Conservation (phyloP, 2,329 filamentous ascomycete species). For the Stromatinia cepivora region DNA sequence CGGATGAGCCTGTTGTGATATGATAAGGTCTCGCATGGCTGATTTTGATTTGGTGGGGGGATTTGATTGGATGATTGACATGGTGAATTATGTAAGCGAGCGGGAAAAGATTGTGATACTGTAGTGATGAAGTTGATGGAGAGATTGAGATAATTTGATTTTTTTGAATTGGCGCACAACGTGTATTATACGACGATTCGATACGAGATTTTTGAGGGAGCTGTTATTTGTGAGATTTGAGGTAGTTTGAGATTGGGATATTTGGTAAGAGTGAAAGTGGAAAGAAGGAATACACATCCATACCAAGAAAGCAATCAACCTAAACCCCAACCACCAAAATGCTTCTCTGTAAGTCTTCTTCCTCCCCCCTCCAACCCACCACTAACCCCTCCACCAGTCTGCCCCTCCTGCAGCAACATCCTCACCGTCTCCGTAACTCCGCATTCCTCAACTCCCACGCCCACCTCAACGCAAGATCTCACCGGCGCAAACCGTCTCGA, state of each 20-base stretch:
- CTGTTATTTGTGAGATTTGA: not conserved
- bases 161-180: not conserved
- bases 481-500: slow-evolving; percentile 72
- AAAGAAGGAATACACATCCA: not conserved
- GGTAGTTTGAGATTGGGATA: not conserved
- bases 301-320: not conserved
- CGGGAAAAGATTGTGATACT: not conserved
- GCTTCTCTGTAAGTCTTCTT: slow-evolving; percentile 17
- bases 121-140: not conserved
- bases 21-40: no score
- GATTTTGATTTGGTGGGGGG: not conserved
- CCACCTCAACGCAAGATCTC: slow-evolving; percentile 36
- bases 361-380: not conserved
- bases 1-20: no score
- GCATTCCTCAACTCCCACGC: slow-evolving; percentile 23
- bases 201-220: not conserved
- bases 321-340: slow-evolving; percentile 7
- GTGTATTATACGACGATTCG: not conserved
- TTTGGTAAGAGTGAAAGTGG: not conserved
- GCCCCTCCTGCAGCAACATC: slow-evolving; percentile 80
- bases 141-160: not conserved
- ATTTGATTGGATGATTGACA: not conserved
- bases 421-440: slow-evolving; percentile 62
- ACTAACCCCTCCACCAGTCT: slow-evolving; percentile 55
- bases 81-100: not conserved